Base-by-base conservation (phyloP, 2,329 filamentous ascomycete species). In the Calonectria hawksworthii region DNA sequence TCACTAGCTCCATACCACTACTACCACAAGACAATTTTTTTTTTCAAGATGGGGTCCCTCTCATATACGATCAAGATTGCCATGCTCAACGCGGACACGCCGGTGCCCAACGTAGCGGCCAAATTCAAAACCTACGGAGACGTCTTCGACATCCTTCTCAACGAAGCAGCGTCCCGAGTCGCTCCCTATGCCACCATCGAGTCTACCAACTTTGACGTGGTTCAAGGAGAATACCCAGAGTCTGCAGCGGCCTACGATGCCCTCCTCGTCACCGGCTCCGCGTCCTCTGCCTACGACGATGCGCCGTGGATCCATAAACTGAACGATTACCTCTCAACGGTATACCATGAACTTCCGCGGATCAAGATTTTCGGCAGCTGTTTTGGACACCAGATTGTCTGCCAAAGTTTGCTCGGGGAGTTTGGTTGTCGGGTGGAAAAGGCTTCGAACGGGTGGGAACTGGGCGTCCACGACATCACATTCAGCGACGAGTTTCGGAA, bases 311-410 rank as follows among this genome's bases (percentile, higher is more conserved):
- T 79, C 18, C 70, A 72, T 16, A 73, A 32, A 21, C 75, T 82
- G 2, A 70, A 76, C 18, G 32, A 26, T 2, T 83, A 77, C 56
- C 6, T 86, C 8, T 47, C 47, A 51, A 74, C 80, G 8, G 67
- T 83, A 0, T 87, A 86, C 68, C 67, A 66, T 1, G 70, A 76
- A 1, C 71, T 78, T 70, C 72, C 80, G 0, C 72, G 70, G 0
- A 74, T 87, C 56, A 86, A 83, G 69, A 83, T 88, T 7, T 87
- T 87, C 68, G 86, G 86, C 0, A 86, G 84, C 32, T 88, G 86
- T 70, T 88, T 87, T 61, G 86, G 86, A 1, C 86, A 88, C 65
- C 86, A 88, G 70, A 73, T 87, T 7, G 74, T 87, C 6, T 85
- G 83, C 70, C 82, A 85, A 67, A 82, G 84, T 4, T 68, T 88